These are phyloP conservation scores for Vigna trinervia DNA, from an alignment of 306 rosid species.

Conservation along the genomic window DNA sequence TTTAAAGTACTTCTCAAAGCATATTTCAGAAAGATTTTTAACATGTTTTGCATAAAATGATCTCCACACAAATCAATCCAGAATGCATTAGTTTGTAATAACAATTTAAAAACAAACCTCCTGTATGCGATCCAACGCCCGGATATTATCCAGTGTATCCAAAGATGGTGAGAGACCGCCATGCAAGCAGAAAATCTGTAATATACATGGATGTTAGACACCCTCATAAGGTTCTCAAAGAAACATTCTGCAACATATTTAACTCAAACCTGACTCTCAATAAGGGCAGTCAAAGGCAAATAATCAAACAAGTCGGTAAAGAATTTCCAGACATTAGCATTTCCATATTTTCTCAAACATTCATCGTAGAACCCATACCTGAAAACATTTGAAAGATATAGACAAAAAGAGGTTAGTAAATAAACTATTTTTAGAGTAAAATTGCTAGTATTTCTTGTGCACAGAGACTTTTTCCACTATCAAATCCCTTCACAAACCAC, in stretches of 20 bases:
- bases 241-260: conserved; percentile 22
- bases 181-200: conserved; percentile 93
- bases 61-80: conserved; percentile 18
- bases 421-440: conserved; percentile 5
- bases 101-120: conserved; percentile 64
- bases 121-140: conserved; percentile 94
- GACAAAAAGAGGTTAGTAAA: conserved; percentile 47
- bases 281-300: conserved; percentile 95
- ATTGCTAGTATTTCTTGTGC: background rate
- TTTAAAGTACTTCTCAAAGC: conserved; percentile 6
- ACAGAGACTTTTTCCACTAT: background rate
- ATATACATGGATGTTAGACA: conserved; percentile 45
- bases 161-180: conserved; percentile 98
- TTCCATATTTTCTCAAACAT: conserved; percentile 97
- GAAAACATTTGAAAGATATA: conserved; percentile 46
- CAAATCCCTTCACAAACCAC: background rate
- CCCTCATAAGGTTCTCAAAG: conserved; percentile 27
- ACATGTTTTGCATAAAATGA: conserved; percentile 24
- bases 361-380: conserved; percentile 99
- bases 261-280: conserved; percentile 95
- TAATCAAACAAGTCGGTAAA: conserved; percentile 95
- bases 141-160: conserved; percentile 93
- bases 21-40: conserved; percentile 10
- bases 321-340: conserved; percentile 96
- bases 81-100: conserved; percentile 23